A percentile compares a stretch with the other conserved stretches of the same genome.
These are phyloP conservation scores for Chytriomyces hyalinus DNA, from an alignment of 192 early-diverging fungal species.

Conservation along the genomic window DNA sequence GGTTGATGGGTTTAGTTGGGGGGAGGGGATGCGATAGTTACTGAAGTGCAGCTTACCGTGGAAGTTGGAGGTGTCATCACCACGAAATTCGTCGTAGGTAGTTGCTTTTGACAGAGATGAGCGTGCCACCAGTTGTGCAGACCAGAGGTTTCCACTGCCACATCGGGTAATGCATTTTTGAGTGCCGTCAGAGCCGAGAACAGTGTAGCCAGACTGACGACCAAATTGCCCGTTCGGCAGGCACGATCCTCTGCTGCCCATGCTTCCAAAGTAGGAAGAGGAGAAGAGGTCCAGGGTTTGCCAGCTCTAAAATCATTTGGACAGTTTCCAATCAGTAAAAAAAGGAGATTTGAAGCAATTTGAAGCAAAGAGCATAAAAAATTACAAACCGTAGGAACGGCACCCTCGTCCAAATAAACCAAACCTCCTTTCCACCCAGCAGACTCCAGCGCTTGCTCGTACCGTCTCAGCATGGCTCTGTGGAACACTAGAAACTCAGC, in stretches of 20 bases:
- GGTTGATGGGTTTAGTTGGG: background rate
- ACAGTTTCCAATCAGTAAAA: background rate
- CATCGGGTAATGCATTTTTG: background rate
- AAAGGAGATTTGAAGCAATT: background rate
- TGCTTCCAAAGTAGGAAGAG: background rate
- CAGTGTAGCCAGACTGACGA: background rate
- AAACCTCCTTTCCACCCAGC: slow-evolving; percentile 9
- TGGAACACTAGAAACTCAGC: slow-evolving; percentile 8
- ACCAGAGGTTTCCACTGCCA: slow-evolving; percentile 1
- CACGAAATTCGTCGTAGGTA: slow-evolving; percentile 3
- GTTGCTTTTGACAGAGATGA: background rate
- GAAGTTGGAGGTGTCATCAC: background rate
- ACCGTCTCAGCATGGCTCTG: slow-evolving; percentile 6
- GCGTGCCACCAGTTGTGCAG: background rate
- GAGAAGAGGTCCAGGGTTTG: background rate
- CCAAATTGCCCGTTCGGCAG: background rate
- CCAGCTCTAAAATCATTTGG: background rate
- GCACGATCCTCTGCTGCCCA: background rate
- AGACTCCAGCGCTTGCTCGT: background rate
- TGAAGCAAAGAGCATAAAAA: background rate
- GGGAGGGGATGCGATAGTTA: background rate
- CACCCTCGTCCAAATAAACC: background rate
- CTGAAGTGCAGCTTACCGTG: background rate
- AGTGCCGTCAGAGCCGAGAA: background rate
- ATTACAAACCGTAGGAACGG: background rate